Evolutionary conservation across 1,139 yeast species (phyloP).

Genomic region (Geotrichum candidum): DNA sequence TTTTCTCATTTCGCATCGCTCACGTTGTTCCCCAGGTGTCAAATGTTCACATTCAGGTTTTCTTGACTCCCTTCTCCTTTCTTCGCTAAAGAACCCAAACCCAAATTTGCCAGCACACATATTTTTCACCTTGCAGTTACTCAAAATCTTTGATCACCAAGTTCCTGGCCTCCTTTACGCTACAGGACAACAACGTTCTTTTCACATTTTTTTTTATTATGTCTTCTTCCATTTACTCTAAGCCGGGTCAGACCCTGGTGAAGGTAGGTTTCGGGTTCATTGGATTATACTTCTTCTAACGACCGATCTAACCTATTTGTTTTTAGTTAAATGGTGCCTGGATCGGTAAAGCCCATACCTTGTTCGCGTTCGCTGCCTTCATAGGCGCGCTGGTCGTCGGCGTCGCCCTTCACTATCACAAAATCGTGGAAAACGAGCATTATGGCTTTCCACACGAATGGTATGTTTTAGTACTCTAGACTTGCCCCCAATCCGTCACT

Average conservation of each 20-base stretch:
- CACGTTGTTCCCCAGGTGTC: not conserved
- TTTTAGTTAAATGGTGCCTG: conserved; percentile 50
- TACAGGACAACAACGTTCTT: not conserved
- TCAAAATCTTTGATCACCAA: not conserved
- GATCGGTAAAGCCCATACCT: conserved; percentile 65
- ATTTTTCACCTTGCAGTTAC: not conserved
- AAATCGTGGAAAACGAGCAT: conserved; percentile 79
- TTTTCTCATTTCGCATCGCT: not conserved
- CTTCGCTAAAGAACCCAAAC: not conserved
- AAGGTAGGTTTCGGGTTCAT: conserved; percentile 3
- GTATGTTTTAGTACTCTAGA: conserved; percentile 32
- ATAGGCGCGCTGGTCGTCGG: conserved; percentile 70
- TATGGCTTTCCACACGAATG: conserved; percentile 95
- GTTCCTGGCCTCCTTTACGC: not conserved
- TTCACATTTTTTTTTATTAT: not conserved
- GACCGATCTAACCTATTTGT: not conserved
- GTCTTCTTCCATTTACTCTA: conserved; percentile 6
- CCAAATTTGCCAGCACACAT: not conserved
- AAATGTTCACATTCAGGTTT: not conserved
- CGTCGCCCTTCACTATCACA: conserved; percentile 65
- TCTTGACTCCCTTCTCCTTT: not conserved
- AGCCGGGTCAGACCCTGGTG: conserved; percentile 17
- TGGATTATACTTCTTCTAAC: not conserved
- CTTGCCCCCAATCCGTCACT: not conserved
- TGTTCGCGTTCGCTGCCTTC: conserved; percentile 68